Conservation (phyloP, 2,329 filamentous ascomycete genomes). For the Alternaria atra region DNA sequence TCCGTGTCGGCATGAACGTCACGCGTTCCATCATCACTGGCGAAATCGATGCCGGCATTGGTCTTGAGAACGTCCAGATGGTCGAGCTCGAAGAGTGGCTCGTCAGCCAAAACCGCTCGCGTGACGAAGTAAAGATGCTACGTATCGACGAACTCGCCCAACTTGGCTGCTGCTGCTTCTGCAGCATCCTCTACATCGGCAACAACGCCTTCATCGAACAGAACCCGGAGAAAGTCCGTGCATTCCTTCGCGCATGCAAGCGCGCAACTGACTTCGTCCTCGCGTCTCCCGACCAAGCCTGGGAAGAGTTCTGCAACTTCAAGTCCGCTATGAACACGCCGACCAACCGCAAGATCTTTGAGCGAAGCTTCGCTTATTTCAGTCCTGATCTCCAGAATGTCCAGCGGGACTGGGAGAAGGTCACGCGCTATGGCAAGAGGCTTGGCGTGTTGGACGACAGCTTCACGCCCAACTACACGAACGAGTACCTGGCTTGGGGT, state of each 20-base stretch:
- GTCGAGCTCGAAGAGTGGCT: slow-evolving; percentile 84
- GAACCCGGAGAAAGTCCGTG: slow-evolving; percentile 71
- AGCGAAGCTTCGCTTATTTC: slow-evolving; percentile 81
- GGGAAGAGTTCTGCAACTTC: slow-evolving; percentile 74
- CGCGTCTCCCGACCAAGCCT: slow-evolving; percentile 68
- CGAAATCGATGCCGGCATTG: slow-evolving; percentile 77
- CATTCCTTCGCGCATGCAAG: slow-evolving; percentile 78
- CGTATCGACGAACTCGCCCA: slow-evolving; percentile 82
- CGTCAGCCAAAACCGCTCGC: slow-evolving; percentile 67
- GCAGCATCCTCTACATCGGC: slow-evolving; percentile 80
- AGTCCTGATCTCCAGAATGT: slow-evolving; percentile 79
- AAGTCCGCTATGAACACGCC: slow-evolving; percentile 74
- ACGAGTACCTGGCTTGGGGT: slow-evolving; percentile 72
- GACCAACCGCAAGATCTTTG: slow-evolving; percentile 81
- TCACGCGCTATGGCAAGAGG: slow-evolving; percentile 78
- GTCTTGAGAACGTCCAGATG: slow-evolving; percentile 84
- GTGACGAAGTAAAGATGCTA: slow-evolving; percentile 78
- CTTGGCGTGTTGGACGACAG: slow-evolving; percentile 70
- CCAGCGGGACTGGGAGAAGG: slow-evolving; percentile 77
- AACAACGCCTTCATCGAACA: slow-evolving; percentile 75
- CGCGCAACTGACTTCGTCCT: slow-evolving; percentile 77
- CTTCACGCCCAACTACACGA: slow-evolving; percentile 79
- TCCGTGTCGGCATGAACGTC: slow-evolving; percentile 84
- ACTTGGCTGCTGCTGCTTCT: slow-evolving; percentile 85
- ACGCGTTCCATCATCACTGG: slow-evolving; percentile 78